Base-by-base conservation (phyloP, 1,284 basidiomycete genomes). In the Ceratobasidium sp. region DNA sequence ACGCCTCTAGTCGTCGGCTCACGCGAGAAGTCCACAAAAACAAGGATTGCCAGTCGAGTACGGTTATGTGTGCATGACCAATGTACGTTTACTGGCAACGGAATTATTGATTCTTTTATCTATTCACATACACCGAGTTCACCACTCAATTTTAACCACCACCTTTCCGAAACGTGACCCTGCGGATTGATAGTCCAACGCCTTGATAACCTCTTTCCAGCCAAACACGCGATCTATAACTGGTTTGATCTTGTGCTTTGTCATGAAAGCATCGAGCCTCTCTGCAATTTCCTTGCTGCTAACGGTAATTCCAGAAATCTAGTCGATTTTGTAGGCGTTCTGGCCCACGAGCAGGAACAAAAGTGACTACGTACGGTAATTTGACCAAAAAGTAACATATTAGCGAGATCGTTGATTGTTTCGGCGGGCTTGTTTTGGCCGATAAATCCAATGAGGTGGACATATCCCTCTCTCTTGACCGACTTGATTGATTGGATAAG, bases 221-320 rank as follows among this genome's bases (percentile, higher is more conserved):
- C 34, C 34, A 39, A 41, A 59, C 9, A 59, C 58, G 23, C 58
- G 58, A 59, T 59, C 59, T 46, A 46, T 30, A 32, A 61, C 59
- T 30, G 41, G 41, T 41, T 61, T 46, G 43, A 46, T 61, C 9
- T 46, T 46, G n/a, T 46, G 26, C 18, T 61, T 10, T 2, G 58
- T 16, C 58, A 59, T 39, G 34, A 59, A 59, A 4, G 21, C 21
- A 34, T 61, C 43, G 18, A 61, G 23, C 16, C 23, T 45, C 59
- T 61, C 41, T 16, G 23, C 23, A n/a, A 46, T 61, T 28, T 30
- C 43, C 21, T 46, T 61, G 26, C 41, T 30, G 14, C 43, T 26
- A 41, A 46, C 23, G 6, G 16, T 16, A 3, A 28, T 45, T 18
- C 57, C 36, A 12, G n/a, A 59, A 34, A 59, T 34, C 57, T 59